Evolutionary conservation across 1,284 basidiomycete species (phyloP).

Genomic region (Papiliotrema nemorosa): DNA sequence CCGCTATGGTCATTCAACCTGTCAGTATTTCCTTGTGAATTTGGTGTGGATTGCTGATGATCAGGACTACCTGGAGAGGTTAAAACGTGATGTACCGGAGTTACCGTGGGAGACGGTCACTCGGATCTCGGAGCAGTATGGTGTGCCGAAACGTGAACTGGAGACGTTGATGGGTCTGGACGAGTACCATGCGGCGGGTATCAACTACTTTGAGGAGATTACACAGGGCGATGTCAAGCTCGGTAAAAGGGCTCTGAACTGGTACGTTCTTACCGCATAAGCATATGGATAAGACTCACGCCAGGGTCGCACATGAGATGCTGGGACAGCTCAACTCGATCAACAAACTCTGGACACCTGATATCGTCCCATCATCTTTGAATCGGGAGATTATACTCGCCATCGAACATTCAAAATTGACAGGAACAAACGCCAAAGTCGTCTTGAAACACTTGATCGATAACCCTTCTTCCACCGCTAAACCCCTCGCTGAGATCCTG

Average conservation of each 20-base stretch:
- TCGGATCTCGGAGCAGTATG: conserved; percentile 58
- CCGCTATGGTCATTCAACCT: conserved; percentile 63
- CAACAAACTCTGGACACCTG: conserved; percentile 60
- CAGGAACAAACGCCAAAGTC: conserved; percentile 61
- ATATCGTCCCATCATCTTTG: conserved; percentile 60
- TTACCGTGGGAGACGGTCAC: conserved; percentile 66
- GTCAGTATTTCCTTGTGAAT: conserved; percentile 26
- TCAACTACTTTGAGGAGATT: conserved; percentile 73
- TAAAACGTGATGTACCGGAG: conserved; percentile 66
- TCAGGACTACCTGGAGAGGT: conserved; percentile 60
- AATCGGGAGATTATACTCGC: conserved; percentile 76
- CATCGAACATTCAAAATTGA: conserved; percentile 64
- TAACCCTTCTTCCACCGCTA: conserved; percentile 1
- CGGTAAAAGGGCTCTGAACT: conserved; percentile 72
- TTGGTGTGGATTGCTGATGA: not conserved
- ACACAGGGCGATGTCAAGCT: conserved; percentile 31
- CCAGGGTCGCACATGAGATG: conserved; percentile 81
- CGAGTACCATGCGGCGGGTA: conserved; percentile 52
- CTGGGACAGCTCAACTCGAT: conserved; percentile 68
- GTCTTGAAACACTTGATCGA: conserved; percentile 61
- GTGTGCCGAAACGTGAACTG: conserved; percentile 63
- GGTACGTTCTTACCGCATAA: conserved; percentile 55
- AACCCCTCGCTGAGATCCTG: conserved; percentile 53
- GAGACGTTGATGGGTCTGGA: conserved; percentile 75
- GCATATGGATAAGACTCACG: not conserved